phyloP scores from a whole-genome alignment of 2,329 filamentous ascomycete species.

The Xylariaceae sp. region DNA sequence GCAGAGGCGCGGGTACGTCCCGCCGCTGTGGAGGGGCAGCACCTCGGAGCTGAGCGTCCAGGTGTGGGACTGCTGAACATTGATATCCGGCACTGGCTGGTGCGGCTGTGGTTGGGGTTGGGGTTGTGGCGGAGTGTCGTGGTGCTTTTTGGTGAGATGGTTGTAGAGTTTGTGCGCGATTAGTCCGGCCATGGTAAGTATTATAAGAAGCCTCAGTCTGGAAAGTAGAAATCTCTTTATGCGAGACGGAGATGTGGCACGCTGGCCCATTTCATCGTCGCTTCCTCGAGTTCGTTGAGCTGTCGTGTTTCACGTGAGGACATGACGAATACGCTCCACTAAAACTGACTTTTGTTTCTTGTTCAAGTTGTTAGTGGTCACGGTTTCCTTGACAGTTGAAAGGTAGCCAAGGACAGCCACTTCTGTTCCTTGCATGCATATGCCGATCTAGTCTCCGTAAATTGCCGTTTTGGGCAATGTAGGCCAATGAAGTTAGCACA shows the following conservation, averaged over 20 bases:
- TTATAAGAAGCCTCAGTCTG: conserved; percentile 13
- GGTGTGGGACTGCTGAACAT: conserved; percentile 14
- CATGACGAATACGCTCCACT: too few species aligned
- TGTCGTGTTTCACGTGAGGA: too few species aligned
- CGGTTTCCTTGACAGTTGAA: too few species aligned
- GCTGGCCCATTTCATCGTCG: conserved; percentile 21
- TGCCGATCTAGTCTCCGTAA: background rate
- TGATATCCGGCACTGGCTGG: conserved; percentile 1
- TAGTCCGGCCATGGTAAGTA: conserved; percentile 20
- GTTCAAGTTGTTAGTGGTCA: too few species aligned
- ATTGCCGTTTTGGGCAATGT: conserved; percentile 16
- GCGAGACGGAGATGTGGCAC: conserved; percentile 14
- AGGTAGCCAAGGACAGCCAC: too few species aligned
- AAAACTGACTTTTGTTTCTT: too few species aligned
- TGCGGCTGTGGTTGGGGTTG: conserved; percentile 1
- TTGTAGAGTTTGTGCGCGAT: conserved; percentile 27
- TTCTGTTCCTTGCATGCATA: conserved; percentile 4
- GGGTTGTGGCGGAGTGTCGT: conserved; percentile 1
- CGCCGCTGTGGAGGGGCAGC: conserved; percentile 48
- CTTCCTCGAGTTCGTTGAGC: too few species aligned
- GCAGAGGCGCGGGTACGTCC: conserved; percentile 55
- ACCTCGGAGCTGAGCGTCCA: conserved; percentile 46
- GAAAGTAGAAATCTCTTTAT: conserved; percentile 13
- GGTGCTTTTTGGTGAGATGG: conserved; percentile 16
- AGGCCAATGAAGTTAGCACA: background rate